Conservation (phyloP, 2,329 filamentous ascomycete genomes). For the Botrytis paeoniae region DNA sequence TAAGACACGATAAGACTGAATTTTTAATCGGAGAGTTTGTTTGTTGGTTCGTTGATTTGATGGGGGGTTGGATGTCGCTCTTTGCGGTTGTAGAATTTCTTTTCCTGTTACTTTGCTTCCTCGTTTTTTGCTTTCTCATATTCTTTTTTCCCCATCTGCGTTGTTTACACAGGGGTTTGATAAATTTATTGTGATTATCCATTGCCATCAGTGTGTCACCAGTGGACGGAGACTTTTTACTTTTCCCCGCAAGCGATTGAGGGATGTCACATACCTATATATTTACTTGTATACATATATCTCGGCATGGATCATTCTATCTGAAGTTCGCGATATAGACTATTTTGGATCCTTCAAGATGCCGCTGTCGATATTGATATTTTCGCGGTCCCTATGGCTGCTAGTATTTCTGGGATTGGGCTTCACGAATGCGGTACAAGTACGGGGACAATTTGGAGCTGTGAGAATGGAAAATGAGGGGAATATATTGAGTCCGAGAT, state of each 20-base stretch:
- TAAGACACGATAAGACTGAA: neutral
- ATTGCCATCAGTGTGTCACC: neutral
- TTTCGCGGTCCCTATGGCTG: neutral
- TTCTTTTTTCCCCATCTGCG: no score
- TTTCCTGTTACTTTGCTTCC: neutral
- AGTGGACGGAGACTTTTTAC: neutral
- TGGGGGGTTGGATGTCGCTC: neutral
- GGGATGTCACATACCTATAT: neutral
- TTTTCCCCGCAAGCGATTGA: neutral
- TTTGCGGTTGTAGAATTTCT: neutral
- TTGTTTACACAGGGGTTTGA: no score
- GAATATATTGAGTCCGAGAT: conserved; percentile 29
- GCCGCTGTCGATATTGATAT: neutral
- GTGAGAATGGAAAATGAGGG: neutral
- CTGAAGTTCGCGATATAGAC: neutral
- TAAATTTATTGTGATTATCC: neutral
- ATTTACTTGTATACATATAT: neutral
- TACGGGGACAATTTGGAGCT: conserved; percentile 5
- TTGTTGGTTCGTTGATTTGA: neutral
- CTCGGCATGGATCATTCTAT: neutral
- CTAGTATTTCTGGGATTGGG: neutral
- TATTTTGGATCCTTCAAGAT: neutral
- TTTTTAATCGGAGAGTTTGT: neutral
- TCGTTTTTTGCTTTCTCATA: neutral
- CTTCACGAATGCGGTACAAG: neutral